A percentile compares a stretch with the other conserved stretches of the same genome.
phyloP scores from a whole-genome alignment of 2,329 filamentous ascomycete genomes.

The Pseudomassariella vexata region DNA sequence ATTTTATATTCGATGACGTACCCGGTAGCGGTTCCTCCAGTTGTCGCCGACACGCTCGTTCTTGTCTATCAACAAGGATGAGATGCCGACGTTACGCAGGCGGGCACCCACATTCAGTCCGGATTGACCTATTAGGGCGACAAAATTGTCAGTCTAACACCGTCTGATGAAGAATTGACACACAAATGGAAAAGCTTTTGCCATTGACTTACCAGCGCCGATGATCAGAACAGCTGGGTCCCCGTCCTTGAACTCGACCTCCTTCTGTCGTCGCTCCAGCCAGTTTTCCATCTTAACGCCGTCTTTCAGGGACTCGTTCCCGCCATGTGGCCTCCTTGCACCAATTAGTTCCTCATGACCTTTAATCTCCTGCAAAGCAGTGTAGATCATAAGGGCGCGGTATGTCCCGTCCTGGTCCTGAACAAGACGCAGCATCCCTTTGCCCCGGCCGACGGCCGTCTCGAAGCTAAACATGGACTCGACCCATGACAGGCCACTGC shows the following conservation, averaged over 20 bases:
- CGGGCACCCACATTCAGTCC: constrained; percentile 53
- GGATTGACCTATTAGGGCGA: too few species aligned
- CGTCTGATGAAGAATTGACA: neutral
- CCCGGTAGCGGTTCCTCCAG: constrained; percentile 56
- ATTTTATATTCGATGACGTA: too few species aligned
- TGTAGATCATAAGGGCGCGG: constrained; percentile 62
- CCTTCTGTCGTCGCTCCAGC: constrained; percentile 44
- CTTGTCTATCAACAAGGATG: constrained; percentile 52
- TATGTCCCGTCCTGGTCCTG: constrained; percentile 36
- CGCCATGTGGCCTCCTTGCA: constrained; percentile 45
- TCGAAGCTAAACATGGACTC: constrained; percentile 50
- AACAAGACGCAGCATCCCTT: constrained; percentile 49
- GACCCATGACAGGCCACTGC: constrained; percentile 45
- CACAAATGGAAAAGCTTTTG: constrained; percentile 8
- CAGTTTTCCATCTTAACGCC: constrained; percentile 52
- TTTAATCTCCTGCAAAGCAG: constrained; percentile 47
- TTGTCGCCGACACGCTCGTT: constrained; percentile 56
- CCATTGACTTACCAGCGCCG: constrained; percentile 40
- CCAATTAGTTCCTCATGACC: constrained; percentile 45
- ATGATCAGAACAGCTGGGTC: constrained; percentile 57
- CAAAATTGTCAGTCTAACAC: constrained; percentile 5
- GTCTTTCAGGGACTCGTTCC: constrained; percentile 40
- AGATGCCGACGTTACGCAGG: constrained; percentile 52
- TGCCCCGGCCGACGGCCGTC: constrained; percentile 47
- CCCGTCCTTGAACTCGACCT: constrained; percentile 39